Evolutionary conservation across 306 rosid species (phyloP).

Genomic region (Gynostemma pentaphyllum): DNA sequence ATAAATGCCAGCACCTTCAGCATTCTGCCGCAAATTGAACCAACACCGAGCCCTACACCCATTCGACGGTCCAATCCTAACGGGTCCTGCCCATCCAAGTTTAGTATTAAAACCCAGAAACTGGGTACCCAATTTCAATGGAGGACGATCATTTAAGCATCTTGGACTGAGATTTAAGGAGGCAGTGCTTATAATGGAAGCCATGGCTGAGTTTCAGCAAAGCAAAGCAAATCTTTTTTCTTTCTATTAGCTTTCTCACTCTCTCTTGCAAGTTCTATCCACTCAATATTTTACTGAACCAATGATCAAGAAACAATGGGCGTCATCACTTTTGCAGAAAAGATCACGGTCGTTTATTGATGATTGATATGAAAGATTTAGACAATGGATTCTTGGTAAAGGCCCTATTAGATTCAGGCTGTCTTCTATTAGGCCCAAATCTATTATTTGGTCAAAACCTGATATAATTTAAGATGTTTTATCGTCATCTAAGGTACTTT

Average conservation of each 20-base stretch:
- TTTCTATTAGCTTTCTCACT: slow-evolving; percentile 2
- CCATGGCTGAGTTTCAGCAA: slow-evolving; percentile 41
- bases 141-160: slow-evolving; percentile 18
- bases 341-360: not conserved
- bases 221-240: not conserved
- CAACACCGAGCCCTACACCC: slow-evolving; percentile 70
- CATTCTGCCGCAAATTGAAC: slow-evolving; percentile 80
- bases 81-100: slow-evolving; percentile 28
- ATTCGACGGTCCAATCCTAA: slow-evolving; percentile 64
- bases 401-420: too few species aligned
- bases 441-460: not conserved
- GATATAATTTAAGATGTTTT: too few species aligned
- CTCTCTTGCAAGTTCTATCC: slow-evolving; percentile 26
- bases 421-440: not conserved
- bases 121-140: slow-evolving; percentile 25
- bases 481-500: too few species aligned
- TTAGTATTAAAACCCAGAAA: slow-evolving; percentile 37
- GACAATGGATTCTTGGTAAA: too few species aligned
- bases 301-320: not conserved
- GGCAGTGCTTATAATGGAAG: slow-evolving; percentile 49
- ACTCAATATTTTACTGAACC: slow-evolving; percentile 12
- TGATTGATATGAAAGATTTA: not conserved
- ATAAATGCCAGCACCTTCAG: slow-evolving; percentile 95
- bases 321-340: not conserved
- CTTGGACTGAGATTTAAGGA: slow-evolving; percentile 33